Evolutionary conservation across 139 green algal genomes (phyloP), one percentile per base, ranked within the genome.

Genomic region (Micromonas commoda): DNA sequence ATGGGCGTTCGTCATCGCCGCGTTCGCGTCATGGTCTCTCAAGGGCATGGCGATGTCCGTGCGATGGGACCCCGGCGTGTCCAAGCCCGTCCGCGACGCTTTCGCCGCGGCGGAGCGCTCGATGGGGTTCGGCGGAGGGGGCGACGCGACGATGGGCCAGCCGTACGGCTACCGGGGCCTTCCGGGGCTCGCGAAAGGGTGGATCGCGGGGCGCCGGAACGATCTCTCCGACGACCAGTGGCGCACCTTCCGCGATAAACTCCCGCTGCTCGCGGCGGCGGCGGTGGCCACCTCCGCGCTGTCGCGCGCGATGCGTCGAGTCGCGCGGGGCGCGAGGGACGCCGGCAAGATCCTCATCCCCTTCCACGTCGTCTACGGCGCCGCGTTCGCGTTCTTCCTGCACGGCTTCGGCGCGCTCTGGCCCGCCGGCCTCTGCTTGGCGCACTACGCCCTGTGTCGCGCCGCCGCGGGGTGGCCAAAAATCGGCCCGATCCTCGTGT

Each of bases 151-250:
- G n/a, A n/a, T n/a, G n/a, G n/a, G n/a, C n/a, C n/a, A n/a, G n/a
- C n/a, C n/a, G n/a, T n/a, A n/a, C n/a, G n/a, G n/a, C n/a, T n/a
- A n/a, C n/a, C n/a, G 9, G 45, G 9, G 45, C 45, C 45, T 57
- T 9, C 45, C 45, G 9, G 45, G 45, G 45, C 45, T 57, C 9
- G 16, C 45, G 9, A 9, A 16, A 9, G 45, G 45, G 61, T 69
- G 61, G 61, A 69, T 69, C 61, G 26, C 9, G 9, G 61, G 9
- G 61, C 61, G 61, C 26, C 9, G 9, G n/a, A 33, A 37, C 61
- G 61, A 96, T 66, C 71, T 93, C 23, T 94, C 90, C 20, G 91
- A 96, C 81, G 78, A 85, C 3, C 91, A 96, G 65, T 96, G 91
- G 91, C 77, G 89, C 28, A 75, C 85, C 3, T 94, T 94, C 78